Base-by-base conservation (phyloP, 2,329 filamentous ascomycete genomes). In the Pseudogymnoascus sp. region DNA sequence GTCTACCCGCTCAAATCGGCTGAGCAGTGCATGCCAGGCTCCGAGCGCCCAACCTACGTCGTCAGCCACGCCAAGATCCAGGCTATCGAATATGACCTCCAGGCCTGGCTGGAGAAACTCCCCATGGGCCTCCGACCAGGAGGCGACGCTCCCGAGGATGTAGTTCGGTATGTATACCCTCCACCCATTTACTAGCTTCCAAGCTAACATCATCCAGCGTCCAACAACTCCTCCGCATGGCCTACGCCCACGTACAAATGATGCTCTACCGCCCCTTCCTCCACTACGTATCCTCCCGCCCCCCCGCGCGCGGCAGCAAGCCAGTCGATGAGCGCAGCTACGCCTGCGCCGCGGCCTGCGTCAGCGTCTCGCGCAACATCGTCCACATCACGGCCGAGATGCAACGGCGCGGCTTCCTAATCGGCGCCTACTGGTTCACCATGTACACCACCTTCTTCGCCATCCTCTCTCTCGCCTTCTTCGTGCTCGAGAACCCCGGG, bases 381-480 rank as follows among this genome's bases (percentile, higher is more conserved):
- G 84, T 95, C 36, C 89, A 93, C 70, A 91, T 93, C 64, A 88
- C 87, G 4, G 82, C 86, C 21, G 88, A 92, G 70, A 93, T 93
- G 78, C 86, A 88, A 68, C 87, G 86, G 71, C 84, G 88, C 70
- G 84, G 87, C 3, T 79, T 91, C 5, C 78, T 95, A n/a, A 87
- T 88, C 66, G 91, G 90, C 0, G 88, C 90, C 0, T 93, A 91
- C 74, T 95, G 90, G 90, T 93, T 93, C 71, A 89, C 90, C 68
- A 85, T 93, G 72, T 93, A 91, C 72, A 91, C 89, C 2, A 88
- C 90, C 14, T 93, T 91, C 76, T 93, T 92, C 72, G 87, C 89
- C 12, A 88, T 93, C 34, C 78, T 95, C 34, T 90, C 90, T 0
- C 78, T 95, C 54, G 80, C 93, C 1, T 95, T 91, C 71, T 93